Percentiles rank a stretch among this genome's conserved stretches.
Conservation (phyloP, 1,284 basidiomycete genomes). For the Pseudozyma sp. region DNA sequence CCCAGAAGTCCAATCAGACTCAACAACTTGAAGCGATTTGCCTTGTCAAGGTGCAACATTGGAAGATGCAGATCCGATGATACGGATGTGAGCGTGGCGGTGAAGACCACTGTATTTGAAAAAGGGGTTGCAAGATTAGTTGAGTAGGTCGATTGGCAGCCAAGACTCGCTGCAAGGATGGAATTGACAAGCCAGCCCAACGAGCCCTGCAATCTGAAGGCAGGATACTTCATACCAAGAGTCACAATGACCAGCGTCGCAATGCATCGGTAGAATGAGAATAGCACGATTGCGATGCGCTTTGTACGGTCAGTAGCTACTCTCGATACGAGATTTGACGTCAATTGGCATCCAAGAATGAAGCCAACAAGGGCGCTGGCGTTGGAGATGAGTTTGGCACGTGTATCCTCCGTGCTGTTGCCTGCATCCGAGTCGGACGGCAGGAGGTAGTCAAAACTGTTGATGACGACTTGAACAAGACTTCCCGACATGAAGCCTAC, state of each 20-base stretch:
- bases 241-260: slow-evolving; percentile 28
- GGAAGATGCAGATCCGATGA: slow-evolving; percentile 38
- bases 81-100: slow-evolving; percentile 38
- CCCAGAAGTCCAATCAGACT: slow-evolving; percentile 34
- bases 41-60: slow-evolving; percentile 9
- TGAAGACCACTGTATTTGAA: slow-evolving; percentile 50
- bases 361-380: slow-evolving; percentile 32
- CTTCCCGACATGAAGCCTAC: slow-evolving; percentile 55
- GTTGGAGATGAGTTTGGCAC: slow-evolving; percentile 22
- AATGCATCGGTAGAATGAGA: slow-evolving; percentile 20
- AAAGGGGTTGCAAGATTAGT: slow-evolving; percentile 39
- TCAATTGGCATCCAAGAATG: slow-evolving; percentile 34
- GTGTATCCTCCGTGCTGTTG: not conserved
- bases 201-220: slow-evolving; percentile 22
- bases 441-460: slow-evolving; percentile 27
- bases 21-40: slow-evolving; percentile 27
- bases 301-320: slow-evolving; percentile 14
- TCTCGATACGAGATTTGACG: slow-evolving; percentile 22
- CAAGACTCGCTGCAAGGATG: slow-evolving; percentile 29
- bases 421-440: slow-evolving; percentile 28
- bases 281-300: slow-evolving; percentile 18
- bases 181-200: slow-evolving; percentile 35
- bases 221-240: slow-evolving; percentile 6
- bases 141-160: slow-evolving; percentile 41
- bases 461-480: slow-evolving; percentile 46